Evolutionary conservation across 2,329 filamentous ascomycete genomes (phyloP).

Genomic region (Colletotrichum liaoningense): DNA sequence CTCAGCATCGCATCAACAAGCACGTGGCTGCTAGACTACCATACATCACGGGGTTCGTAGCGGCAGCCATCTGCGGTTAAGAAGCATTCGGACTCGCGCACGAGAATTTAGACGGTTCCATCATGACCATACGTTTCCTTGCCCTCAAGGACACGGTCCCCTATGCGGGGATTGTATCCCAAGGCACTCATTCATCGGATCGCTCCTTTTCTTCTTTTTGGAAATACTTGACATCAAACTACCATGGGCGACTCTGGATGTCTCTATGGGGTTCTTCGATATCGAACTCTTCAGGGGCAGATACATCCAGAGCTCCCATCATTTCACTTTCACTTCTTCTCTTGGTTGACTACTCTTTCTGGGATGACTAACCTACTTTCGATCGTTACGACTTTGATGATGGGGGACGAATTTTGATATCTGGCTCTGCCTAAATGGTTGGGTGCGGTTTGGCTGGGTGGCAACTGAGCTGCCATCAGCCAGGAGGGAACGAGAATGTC

Average conservation of each 20-base stretch:
- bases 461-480: background rate
- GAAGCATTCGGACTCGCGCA: conserved; percentile 29
- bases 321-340: conserved; percentile 14
- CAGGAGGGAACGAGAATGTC: background rate
- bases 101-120: conserved; percentile 31
- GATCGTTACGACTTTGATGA: conserved; percentile 36
- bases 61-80: conserved; percentile 22
- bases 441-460: background rate
- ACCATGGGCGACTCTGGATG: background rate
- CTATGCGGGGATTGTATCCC: background rate
- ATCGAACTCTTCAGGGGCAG: background rate
- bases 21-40: conserved; percentile 16
- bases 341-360: conserved; percentile 19
- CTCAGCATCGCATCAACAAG: conserved; percentile 32
- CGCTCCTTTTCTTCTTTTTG: conserved; percentile 15
- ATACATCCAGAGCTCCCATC: background rate
- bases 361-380: conserved; percentile 35
- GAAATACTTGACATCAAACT: conserved; percentile 26
- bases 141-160: background rate
- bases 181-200: conserved; percentile 4
- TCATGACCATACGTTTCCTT: conserved; percentile 25
- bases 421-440: background rate
- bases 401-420: conserved; percentile 24
- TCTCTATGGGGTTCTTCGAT: background rate
- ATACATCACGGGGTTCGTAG: background rate